phyloP scores from a whole-genome alignment of 345 rosid genomes.

The Eucalyptus erythrocorys region DNA sequence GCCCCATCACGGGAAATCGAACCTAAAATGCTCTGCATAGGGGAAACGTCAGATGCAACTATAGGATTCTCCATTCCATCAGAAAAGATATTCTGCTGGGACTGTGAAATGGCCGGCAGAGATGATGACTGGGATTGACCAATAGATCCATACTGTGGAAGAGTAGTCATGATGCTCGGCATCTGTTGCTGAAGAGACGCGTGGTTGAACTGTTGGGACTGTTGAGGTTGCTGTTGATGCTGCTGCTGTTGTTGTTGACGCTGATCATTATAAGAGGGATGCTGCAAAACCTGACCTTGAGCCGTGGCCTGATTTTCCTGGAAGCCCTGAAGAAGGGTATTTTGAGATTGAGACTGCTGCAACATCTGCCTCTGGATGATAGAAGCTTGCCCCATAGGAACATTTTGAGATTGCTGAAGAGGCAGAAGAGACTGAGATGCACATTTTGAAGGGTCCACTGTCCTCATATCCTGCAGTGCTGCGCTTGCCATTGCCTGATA shows the following conservation, averaged over 20 bases:
- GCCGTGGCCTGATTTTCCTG: slow-evolving; percentile 17
- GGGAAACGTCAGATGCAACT: slow-evolving; percentile 9
- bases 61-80: slow-evolving; percentile 7
- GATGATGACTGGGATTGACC: slow-evolving; percentile 16
- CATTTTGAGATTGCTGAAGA: slow-evolving; percentile 17
- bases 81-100: slow-evolving; percentile 20
- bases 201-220: slow-evolving; percentile 15
- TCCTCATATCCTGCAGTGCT: slow-evolving; percentile 33
- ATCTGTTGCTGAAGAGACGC: slow-evolving; percentile 11
- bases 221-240: slow-evolving; percentile 5
- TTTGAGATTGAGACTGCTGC: slow-evolving; percentile 16
- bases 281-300: slow-evolving; percentile 25
- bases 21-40: slow-evolving; percentile 16
- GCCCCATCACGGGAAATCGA: slow-evolving; percentile 16
- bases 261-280: slow-evolving; percentile 11
- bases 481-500: slow-evolving; percentile 43
- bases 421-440: slow-evolving; percentile 21
- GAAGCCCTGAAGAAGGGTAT: slow-evolving; percentile 3
- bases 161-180: slow-evolving; percentile 7
- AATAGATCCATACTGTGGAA: slow-evolving; percentile 11
- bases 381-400: slow-evolving; percentile 7
- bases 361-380: slow-evolving; percentile 22
- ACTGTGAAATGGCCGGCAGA: slow-evolving; percentile 9
- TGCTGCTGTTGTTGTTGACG: slow-evolving; percentile 24
- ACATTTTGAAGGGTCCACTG: slow-evolving; percentile 19